Evolutionary conservation across 2,329 filamentous ascomycete species (phyloP).

Genomic region (Exophiala aquamarina): DNA sequence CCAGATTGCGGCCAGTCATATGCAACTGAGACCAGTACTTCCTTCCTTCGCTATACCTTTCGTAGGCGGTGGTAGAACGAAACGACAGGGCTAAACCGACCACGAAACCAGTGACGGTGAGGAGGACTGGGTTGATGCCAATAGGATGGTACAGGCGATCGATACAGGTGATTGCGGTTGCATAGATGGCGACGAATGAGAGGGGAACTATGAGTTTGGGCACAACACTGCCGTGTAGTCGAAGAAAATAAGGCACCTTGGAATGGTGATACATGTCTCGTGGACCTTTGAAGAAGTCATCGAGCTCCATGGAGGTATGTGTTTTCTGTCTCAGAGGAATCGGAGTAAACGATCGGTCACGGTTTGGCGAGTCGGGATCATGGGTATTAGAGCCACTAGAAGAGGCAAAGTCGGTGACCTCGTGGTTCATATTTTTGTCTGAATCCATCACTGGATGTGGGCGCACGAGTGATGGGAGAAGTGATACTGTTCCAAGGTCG

Average conservation of each 20-base stretch:
- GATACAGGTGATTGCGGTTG: constrained; percentile 63
- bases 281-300: constrained; percentile 63
- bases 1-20: constrained; percentile 57
- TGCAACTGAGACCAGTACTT: constrained; percentile 63
- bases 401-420: constrained; percentile 22
- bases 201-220: constrained; percentile 74
- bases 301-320: constrained; percentile 47
- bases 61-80: constrained; percentile 74
- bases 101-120: constrained; percentile 79
- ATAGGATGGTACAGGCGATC: constrained; percentile 45
- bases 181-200: constrained; percentile 62
- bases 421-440: constrained; percentile 16
- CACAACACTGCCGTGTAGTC: constrained; percentile 72
- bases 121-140: constrained; percentile 65
- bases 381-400: constrained; percentile 17
- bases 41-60: constrained; percentile 62
- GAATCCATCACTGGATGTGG: constrained; percentile 4
- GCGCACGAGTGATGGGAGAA: neutral
- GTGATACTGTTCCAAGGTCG: no score
- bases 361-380: constrained; percentile 14
- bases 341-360: constrained; percentile 19
- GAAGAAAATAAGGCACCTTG: constrained; percentile 73
- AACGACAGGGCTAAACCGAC: constrained; percentile 77
- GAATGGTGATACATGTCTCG: constrained; percentile 71
- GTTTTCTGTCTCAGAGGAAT: constrained; percentile 17